Conservation (phyloP, 805 yeast genomes). For the Yarrowia sp. region DNA sequence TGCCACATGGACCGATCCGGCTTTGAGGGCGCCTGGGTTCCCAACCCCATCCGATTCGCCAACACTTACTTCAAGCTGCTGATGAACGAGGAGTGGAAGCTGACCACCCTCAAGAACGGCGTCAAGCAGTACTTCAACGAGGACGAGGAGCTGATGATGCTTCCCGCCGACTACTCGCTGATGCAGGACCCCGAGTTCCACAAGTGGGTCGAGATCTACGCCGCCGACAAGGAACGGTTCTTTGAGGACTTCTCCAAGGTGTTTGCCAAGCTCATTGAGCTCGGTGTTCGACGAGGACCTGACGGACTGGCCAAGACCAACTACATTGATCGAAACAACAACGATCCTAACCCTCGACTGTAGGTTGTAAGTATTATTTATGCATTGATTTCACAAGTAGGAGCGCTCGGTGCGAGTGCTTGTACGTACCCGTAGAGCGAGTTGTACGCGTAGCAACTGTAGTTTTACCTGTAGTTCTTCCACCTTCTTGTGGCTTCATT, state of each 20-base stretch:
- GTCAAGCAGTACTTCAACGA: slow-evolving; percentile 53
- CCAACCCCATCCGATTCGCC: slow-evolving; percentile 73
- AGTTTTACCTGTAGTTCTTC: too few species aligned
- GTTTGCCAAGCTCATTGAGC: slow-evolving; percentile 74
- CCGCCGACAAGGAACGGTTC: slow-evolving; percentile 67
- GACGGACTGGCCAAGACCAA: slow-evolving; percentile 51
- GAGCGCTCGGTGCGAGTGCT: too few species aligned
- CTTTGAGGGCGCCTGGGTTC: slow-evolving; percentile 91
- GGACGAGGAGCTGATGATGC: slow-evolving; percentile 80
- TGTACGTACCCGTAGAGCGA: too few species aligned
- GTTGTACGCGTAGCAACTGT: too few species aligned
- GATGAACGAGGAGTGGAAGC: slow-evolving; percentile 63
- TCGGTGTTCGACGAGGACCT: slow-evolving; percentile 68
- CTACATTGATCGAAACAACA: slow-evolving; percentile 43
- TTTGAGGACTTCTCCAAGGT: slow-evolving; percentile 69
- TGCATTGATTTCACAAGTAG: neutral
- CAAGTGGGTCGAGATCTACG: slow-evolving; percentile 69
- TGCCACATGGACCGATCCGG: slow-evolving; percentile 73
- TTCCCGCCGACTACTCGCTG: slow-evolving; percentile 79
- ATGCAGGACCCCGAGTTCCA: slow-evolving; percentile 65
- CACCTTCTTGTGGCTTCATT: too few species aligned
- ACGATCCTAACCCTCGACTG: slow-evolving; percentile 33
- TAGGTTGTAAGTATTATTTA: slow-evolving; percentile 38
- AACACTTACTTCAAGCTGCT: slow-evolving; percentile 74
- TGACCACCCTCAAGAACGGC: slow-evolving; percentile 52